Base-by-base conservation (phyloP, 1,139 yeast genomes). In the Magnusiomyces suaveolens region DNA sequence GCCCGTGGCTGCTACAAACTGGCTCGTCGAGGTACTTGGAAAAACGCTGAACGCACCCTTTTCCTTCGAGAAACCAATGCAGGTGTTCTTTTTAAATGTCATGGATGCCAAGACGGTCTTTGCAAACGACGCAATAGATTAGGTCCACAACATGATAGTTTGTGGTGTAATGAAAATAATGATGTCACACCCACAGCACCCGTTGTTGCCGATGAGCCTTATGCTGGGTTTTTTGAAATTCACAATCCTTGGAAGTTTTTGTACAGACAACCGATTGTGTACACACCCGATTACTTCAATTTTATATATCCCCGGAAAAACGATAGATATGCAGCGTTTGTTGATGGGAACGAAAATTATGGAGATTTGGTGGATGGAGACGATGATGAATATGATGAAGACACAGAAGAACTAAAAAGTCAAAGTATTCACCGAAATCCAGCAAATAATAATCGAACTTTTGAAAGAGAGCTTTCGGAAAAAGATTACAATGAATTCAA, bases 81-180 rank as follows among this genome's bases (percentile, higher is more conserved):
- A 0, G 69, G 67, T 2, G 66, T 64, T 1, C 54, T 65, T 18
- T 64, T 63, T 54, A 54, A 57, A 41, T 65, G 68, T 52, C 54
- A 38, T 38, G 43, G 43, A 10, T 38, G 43, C 20, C 43, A 10
- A 14, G 43, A 38, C n/a, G 66, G 66, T 1, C 54, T 65, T 20
- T 64, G 62, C 54, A 54, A 57, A 43, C 64, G 68, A 52, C 54
- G 56, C 3, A 43, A 54, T 21, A 52, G 47, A 20, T 49, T 50
- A 1, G 46, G 46, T 14, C 26, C 49, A 14, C 24, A 3, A 32
- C 23, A 26, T 25, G 54, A 26, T 25, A 49, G 21, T 18, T 38
- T 38, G 6, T 38, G 43, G 43, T 39, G 46, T 33, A 52, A 56
- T 38, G 53, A 55, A 16, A 57, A 60, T 46, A 60, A 57, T 1